Evolutionary conservation across 371 early-diverging fungal species (phyloP).

Genomic region (Rhizopus sp.): DNA sequence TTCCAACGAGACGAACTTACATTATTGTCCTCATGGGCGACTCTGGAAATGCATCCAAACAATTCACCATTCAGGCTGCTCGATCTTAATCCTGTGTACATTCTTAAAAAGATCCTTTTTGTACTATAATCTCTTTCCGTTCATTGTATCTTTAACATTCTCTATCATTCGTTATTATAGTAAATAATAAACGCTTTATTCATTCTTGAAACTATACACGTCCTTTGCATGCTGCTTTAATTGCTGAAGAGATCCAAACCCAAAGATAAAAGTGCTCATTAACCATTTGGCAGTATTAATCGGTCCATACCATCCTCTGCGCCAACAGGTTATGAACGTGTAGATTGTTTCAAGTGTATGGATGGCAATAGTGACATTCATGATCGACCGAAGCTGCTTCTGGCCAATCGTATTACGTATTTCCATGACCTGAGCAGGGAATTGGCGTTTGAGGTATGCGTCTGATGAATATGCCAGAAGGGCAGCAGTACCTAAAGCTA

Average conservation of each 20-base stretch:
- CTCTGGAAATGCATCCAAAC: constrained; percentile 49
- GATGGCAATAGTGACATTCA: constrained; percentile 8
- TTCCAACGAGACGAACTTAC: constrained; percentile 32
- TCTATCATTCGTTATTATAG: constrained; percentile 9
- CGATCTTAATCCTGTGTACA: background rate
- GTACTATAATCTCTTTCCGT: background rate
- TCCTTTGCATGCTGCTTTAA: constrained; percentile 33
- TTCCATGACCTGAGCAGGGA: constrained; percentile 14
- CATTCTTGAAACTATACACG: constrained; percentile 10
- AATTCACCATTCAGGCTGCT: constrained; percentile 34
- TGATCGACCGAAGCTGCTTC: background rate
- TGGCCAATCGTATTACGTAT: constrained; percentile 16
- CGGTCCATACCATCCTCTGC: constrained; percentile 46
- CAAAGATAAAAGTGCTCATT: constrained; percentile 33
- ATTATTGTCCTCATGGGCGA: constrained; percentile 51
- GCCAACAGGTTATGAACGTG: constrained; percentile 31
- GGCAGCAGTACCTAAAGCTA: constrained; percentile 13
- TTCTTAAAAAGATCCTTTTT: background rate
- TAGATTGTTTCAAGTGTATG: constrained; percentile 28
- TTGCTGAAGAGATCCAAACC: constrained; percentile 26
- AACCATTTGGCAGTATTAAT: constrained; percentile 41
- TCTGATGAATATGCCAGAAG: constrained; percentile 22
- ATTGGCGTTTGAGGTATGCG: constrained; percentile 20
- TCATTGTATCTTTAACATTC: constrained; percentile 15
- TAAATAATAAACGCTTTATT: constrained; percentile 10